Evolutionary conservation across 805 yeast genomes (phyloP), one percentile per base, ranked within the genome.

Genomic region (Schwanniomyces sp.): DNA sequence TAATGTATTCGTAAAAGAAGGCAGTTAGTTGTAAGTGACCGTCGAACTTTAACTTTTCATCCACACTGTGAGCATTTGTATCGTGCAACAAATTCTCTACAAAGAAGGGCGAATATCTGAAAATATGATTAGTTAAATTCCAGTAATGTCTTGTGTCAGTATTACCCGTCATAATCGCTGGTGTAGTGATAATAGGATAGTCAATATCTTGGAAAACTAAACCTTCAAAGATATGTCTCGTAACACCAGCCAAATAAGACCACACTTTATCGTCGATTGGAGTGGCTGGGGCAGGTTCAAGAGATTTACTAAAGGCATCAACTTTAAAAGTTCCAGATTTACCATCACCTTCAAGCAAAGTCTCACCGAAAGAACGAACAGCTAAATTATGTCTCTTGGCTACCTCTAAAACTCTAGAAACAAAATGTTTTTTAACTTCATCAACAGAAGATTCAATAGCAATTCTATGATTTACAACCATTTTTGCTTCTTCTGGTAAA

Each of bases 121-220:
- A 82, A 47, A 82, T 80, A 59, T 81, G 73, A 45, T 65, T 67
- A 12, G 84, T 72, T 57, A 83, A 67, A 44, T 71, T 62, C 84
- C 85, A 80, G 61, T 83, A 83, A 53, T 77, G 69, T 52, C 75
- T 73, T 10, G 87, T 81, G 61, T 83, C 88, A 2, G 88, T 83
- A 60, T 83, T 82, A 7, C 81, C 86, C 7, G 84, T 69, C 67
- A 78, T 74, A 21, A 81, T 58, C 14, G 72, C 70, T 14, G 86
- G 84, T 0, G 84, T 63, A 24, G 63, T 54, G n/a, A 69, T 56
- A 24, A 71, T 46, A 2, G 70, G 70, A 27, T 61, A 57, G n/a
- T 48, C 51, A 41, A 55, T 42, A n/a, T 64, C 62, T 5, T 68
- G 59, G 52, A 70, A 69, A 5, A 72, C 72, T 48, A 76, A 59